These are phyloP conservation scores for Hemisphaericaspora xylofermentans DNA, from an alignment of 1,139 yeast genomes.

Conservation along the genomic window DNA sequence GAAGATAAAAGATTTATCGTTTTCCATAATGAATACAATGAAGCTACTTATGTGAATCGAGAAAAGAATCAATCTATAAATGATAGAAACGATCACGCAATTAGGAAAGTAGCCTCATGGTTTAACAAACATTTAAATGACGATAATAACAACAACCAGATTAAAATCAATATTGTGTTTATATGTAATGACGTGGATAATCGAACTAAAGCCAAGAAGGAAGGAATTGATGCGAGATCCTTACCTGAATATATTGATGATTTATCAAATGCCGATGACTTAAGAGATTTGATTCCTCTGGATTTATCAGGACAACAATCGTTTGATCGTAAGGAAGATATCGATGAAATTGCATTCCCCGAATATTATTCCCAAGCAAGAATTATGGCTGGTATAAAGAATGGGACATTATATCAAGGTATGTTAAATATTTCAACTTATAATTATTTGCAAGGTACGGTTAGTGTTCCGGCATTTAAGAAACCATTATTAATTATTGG, in stretches of 20 bases:
- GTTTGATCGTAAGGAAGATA: constrained; percentile 13
- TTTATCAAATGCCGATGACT: constrained; percentile 71
- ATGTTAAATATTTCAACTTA: constrained; percentile 76
- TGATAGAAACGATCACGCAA: constrained; percentile 91
- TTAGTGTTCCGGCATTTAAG: constrained; percentile 69
- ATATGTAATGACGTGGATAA: constrained; percentile 79
- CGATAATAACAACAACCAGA: constrained; percentile 28
- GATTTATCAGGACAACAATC: constrained; percentile 25
- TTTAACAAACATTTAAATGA: constrained; percentile 61
- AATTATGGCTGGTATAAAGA: constrained; percentile 85
- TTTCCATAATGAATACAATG: constrained; percentile 88
- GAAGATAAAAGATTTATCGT: constrained; percentile 86
- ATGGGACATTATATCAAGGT: constrained; percentile 88
- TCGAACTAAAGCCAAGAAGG: constrained; percentile 53
- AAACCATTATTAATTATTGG: constrained; percentile 84
- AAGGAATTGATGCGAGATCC: constrained; percentile 55
- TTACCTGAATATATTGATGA: constrained; percentile 67
- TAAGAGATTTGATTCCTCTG: constrained; percentile 77
- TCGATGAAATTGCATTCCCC: constrained; percentile 61
- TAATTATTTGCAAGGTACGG: constrained; percentile 85
- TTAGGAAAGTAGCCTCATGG: constrained; percentile 74
- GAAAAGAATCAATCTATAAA: constrained; percentile 70
- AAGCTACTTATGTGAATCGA: constrained; percentile 67
- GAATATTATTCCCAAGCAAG: constrained; percentile 80
- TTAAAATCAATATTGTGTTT: constrained; percentile 53